Evolutionary conservation across 768 basidiomycete genomes (phyloP), one percentile per base, ranked within the genome.

Genomic region (Lyophyllum decastes): DNA sequence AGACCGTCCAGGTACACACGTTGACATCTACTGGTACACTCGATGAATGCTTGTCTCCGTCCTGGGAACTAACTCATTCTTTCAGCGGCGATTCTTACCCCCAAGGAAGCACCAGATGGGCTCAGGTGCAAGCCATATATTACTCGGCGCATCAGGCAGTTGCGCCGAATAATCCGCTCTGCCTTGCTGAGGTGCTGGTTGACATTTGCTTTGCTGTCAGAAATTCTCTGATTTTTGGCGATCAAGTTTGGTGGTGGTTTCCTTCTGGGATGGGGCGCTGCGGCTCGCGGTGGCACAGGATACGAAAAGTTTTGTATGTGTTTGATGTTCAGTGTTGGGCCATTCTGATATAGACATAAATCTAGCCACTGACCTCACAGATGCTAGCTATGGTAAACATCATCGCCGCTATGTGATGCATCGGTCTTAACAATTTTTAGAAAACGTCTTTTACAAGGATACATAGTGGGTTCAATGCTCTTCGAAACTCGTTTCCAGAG

Each of bases 401-500:
- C 26, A 33, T 48, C 44, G 43, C 38, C 22, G 4, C 52, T 16
- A 30, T 45, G 27, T n/a, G 12, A 54, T 9, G 1, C 22, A 26
- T 40, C n/a, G 26, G 24, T 45, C 44, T 30, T 48, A 58, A 48
- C 51, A 61, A n/a, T 52, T 24, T 41, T 38, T 44, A 82, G 80
- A 82, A 63, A 76, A 78, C 54, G 70, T 82, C 1, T 82, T 82
- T 58, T 82, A 82, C 65, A 82, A 82, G 63, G 81, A 82, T 54
- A 76, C 73, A 49, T 82, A 82, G 80, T 81, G 61, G 54, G 77
- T 63, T 8, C 3, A 2, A 10, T 45, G 3, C 24, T 19, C 26
- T 25, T 19, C 35, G 17, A n/a, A 4, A 27, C 40, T 40, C 21
- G 1, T n/a, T 10, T 4, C 44, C 26, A 51, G 17, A 58, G n/a